phyloP scores from a whole-genome alignment of 768 basidiomycete genomes.

The Mycena pura region DNA sequence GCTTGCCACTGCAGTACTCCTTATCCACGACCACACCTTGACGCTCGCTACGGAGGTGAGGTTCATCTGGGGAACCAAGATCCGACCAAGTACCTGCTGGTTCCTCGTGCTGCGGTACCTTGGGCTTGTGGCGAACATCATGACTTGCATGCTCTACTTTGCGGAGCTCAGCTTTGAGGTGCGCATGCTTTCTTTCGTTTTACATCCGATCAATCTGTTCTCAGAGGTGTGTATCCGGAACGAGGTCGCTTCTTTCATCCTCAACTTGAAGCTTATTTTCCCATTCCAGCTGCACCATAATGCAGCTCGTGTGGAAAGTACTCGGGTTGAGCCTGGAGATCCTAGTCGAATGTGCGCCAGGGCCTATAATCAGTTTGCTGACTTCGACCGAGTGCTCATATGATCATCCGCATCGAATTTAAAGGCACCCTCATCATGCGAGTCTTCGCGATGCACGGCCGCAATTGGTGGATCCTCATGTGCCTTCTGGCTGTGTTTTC shows the following conservation, averaged over 20 bases:
- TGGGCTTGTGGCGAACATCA: neutral
- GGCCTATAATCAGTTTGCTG: neutral
- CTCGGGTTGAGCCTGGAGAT: neutral
- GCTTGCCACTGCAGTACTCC: neutral
- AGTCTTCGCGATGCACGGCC: neutral
- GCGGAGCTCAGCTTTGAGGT: neutral
- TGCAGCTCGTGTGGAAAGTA: neutral
- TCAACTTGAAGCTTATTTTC: too few relatives aligned
- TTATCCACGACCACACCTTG: neutral
- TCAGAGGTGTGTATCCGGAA: neutral
- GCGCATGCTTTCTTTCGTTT: neutral
- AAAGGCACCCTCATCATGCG: neutral
- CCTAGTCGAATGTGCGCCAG: neutral
- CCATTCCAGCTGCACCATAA: neutral
- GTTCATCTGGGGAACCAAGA: neutral
- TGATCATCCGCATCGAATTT: neutral
- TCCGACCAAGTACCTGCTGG: slow-evolving; percentile 4
- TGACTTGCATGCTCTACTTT: neutral
- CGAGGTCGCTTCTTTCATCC: neutral
- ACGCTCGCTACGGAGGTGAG: neutral
- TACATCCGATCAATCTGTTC: neutral
- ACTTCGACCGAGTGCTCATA: neutral
- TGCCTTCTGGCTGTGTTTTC: neutral
- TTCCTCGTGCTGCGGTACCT: neutral
- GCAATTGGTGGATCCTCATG: neutral